Evolutionary conservation across 73 alveolate species (phyloP), one percentile per base, ranked within the genome.

Genomic region (Paramecium primaurelia): DNA sequence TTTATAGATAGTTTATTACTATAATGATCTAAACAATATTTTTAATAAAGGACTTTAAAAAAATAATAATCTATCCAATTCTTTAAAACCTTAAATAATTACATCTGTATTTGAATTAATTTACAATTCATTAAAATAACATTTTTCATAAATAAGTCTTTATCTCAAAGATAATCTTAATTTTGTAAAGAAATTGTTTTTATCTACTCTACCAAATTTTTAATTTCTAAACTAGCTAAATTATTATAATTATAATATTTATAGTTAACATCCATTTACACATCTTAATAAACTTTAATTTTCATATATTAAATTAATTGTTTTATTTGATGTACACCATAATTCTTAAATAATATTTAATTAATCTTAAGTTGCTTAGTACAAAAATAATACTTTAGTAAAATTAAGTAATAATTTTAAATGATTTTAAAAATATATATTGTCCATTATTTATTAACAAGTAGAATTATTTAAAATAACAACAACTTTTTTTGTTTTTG

Each of bases 281-380:
- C 87, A 73, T 73, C 59, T 37, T 25, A 73, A 16, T n/a, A 37
- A 25, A 16, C 87, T 73, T 73, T 73, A 37, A 73, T 73, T 73
- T 73, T 73, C 87, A 73, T 10, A 73, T 16, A 73, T 4, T n/a
- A 73, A 6, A 73, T 73, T 73, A 4, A 73, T 73, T 6, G 59
- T 37, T 36, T 40, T 40, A 18, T 73, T 0, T 16, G 54, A 20
- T 34, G 10, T 44, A 16, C 59, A 34, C 58, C 59, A 73, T 73
- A 73, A 14, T 4, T 73, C 87, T 73, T 73, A 37, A 4, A 73
- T 18, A 30, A 37, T 3, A 73, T 73, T 40, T 6, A 73, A 9
- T 11, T 34, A 7, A 11, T 73, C 58, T 73, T 73, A 18, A 16
- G 87, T 73, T 30, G 60, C 87, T 36, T 38, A 36, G 16, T 73